Evolutionary conservation across 805 yeast species (phyloP).

Genomic region (Priceomyces carsonii): DNA sequence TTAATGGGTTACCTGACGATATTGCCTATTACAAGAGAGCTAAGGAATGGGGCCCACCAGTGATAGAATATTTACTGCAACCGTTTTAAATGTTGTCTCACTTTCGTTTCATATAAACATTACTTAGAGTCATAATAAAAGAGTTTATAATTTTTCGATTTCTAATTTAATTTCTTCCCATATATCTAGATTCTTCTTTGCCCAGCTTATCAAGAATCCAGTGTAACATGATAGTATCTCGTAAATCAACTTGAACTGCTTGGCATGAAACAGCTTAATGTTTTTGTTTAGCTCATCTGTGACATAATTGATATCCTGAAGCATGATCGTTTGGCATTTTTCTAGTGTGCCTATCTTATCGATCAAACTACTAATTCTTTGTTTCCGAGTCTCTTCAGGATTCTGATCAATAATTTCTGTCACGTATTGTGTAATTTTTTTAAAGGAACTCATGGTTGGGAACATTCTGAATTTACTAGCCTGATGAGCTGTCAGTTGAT

Average conservation of each 20-base stretch:
- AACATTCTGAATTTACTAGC: slow-evolving; percentile 48
- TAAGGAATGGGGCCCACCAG: slow-evolving; percentile 71
- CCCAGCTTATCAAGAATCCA: slow-evolving; percentile 62
- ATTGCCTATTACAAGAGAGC: slow-evolving; percentile 63
- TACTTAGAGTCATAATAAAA: background rate
- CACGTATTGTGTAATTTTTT: slow-evolving; percentile 51
- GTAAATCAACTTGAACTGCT: slow-evolving; percentile 52
- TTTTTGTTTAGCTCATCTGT: slow-evolving; percentile 47
- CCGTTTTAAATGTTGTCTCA: background rate
- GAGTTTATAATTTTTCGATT: slow-evolving; percentile 21
- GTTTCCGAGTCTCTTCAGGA: slow-evolving; percentile 64
- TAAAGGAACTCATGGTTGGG: slow-evolving; percentile 51
- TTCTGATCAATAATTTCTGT: slow-evolving; percentile 64
- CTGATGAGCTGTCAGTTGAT: no score
- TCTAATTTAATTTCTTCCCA: slow-evolving; percentile 65
- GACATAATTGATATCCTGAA: slow-evolving; percentile 40
- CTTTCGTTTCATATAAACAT: slow-evolving; percentile 1
- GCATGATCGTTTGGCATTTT: slow-evolving; percentile 47
- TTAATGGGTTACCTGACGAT: slow-evolving; percentile 60
- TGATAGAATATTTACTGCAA: slow-evolving; percentile 27
- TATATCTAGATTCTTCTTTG: slow-evolving; percentile 61
- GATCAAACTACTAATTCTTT: slow-evolving; percentile 48
- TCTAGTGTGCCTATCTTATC: slow-evolving; percentile 55
- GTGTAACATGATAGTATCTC: slow-evolving; percentile 55
- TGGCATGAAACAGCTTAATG: slow-evolving; percentile 48